Evolutionary conservation across 1,139 yeast genomes (phyloP), one percentile per base, ranked within the genome.

Genomic region (Suhomyces terraborum): DNA sequence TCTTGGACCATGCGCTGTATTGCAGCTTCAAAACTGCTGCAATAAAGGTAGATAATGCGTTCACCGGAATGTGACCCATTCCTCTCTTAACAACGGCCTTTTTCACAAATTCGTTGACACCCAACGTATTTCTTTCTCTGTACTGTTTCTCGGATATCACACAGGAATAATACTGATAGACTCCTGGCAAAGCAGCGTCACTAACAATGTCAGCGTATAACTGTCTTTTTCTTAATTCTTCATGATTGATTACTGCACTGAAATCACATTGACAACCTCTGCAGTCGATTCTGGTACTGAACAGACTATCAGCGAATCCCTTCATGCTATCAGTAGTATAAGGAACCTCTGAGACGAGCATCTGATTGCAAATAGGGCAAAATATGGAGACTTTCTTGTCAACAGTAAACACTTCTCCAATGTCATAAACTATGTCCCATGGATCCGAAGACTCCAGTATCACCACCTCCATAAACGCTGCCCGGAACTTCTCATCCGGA

Each of bases 231-330:
- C 59, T 40, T 22, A 61, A 44, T 8, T 47, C 49, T 6, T 55
- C 54, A 35, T 61, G 64, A 30, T 46, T 50, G n/a, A 52, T 35
- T n/a, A 12, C 24, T 1, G 12, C 22, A 1, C 27, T 30, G 22
- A 40, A 30, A 5, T 30, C 40, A 35, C 49, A 48, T 4, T 20
- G 19, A 29, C 51, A 47, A 8, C 36, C 38, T 28, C 39, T 35
- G 3, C 22, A 8, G 21, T 23, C 28, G 22, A 35, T 31, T 6
- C 23, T 29, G n/a, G 33, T 14, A 4, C 9, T 23, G 36, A 61
- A 61, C 4, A 45, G 25, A 3, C 37, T 35, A 38, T 62, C 66
- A 7, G 56, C 53, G 48, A 62, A 63, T 9, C 66, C 68, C 5
- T 44, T 48, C 10, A 41, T 26, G 5, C 34, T 27, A 12, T 40